Evolutionary conservation across 2,329 filamentous ascomycete species (phyloP).

Genomic region (Paraphaeosphaeria minitans): DNA sequence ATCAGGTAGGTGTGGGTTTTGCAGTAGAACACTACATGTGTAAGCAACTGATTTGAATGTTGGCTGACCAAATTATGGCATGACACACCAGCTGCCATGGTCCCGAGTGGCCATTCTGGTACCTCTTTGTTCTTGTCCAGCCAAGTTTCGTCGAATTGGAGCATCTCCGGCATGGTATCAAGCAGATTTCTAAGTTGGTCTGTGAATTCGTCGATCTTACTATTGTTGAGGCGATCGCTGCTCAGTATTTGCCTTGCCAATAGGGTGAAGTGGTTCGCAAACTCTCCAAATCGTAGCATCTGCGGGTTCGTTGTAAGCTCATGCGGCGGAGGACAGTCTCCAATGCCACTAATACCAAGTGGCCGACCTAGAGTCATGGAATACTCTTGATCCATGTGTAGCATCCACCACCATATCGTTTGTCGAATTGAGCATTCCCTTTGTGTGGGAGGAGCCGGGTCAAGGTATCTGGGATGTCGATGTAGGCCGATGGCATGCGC

Average conservation of each 20-base stretch:
- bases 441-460: constrained; percentile 48
- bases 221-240: constrained; percentile 49
- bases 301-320: constrained; percentile 52
- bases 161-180: constrained; percentile 54
- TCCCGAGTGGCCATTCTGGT: constrained; percentile 55
- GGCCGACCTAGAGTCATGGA: constrained; percentile 57
- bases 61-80: not conserved
- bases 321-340: constrained; percentile 55
- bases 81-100: constrained; percentile 52
- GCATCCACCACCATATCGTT: constrained; percentile 58
- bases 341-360: constrained; percentile 55
- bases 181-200: constrained; percentile 50
- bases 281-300: constrained; percentile 52
- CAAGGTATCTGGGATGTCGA: constrained; percentile 53
- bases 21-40: constrained; percentile 49
- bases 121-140: constrained; percentile 42
- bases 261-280: constrained; percentile 54
- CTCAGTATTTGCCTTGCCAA: constrained; percentile 55
- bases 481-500: constrained; percentile 58
- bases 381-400: constrained; percentile 59
- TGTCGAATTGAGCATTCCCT: constrained; percentile 51
- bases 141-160: constrained; percentile 56
- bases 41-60: constrained; percentile 16
- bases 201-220: constrained; percentile 55
- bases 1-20: constrained; percentile 57